Conservation (phyloP, 805 yeast genomes). For the Cyberlindnera amylophila region DNA sequence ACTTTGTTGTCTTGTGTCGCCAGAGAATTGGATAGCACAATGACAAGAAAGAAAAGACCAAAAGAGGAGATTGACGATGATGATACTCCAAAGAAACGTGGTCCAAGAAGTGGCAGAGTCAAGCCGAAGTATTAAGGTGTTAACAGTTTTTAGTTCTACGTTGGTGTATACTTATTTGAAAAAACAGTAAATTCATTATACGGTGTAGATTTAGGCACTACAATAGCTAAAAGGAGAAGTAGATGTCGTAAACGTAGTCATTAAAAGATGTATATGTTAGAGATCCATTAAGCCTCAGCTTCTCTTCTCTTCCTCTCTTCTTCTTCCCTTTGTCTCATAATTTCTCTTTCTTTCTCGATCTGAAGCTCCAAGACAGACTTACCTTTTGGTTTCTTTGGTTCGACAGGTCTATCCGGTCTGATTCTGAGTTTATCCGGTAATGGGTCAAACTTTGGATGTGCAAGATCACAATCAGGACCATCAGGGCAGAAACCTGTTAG, state of each 20-base stretch:
- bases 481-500: slow-evolving; percentile 91
- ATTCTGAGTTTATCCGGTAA: slow-evolving; percentile 38
- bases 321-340: slow-evolving; percentile 17
- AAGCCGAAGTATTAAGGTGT: slow-evolving; percentile 11
- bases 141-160: too few species aligned
- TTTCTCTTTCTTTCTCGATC: slow-evolving; percentile 24
- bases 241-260: background rate
- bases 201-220: too few species aligned
- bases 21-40: slow-evolving; percentile 44
- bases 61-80: slow-evolving; percentile 14
- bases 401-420: slow-evolving; percentile 30
- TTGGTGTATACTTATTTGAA: background rate
- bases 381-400: slow-evolving; percentile 10
- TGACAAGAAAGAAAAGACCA: slow-evolving; percentile 15
- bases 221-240: too few species aligned
- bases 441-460: slow-evolving; percentile 78
- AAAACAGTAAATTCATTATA: too few species aligned
- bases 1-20: slow-evolving; percentile 73
- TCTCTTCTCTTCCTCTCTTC: slow-evolving; percentile 4
- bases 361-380: slow-evolving; percentile 27
- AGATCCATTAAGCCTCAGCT: background rate
- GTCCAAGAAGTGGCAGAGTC: slow-evolving; percentile 18
- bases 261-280: too few species aligned
- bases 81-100: slow-evolving; percentile 15
- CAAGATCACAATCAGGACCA: slow-evolving; percentile 65